Conservation (phyloP, 1,284 basidiomycete genomes). For the Rhodotorula sp. region DNA sequence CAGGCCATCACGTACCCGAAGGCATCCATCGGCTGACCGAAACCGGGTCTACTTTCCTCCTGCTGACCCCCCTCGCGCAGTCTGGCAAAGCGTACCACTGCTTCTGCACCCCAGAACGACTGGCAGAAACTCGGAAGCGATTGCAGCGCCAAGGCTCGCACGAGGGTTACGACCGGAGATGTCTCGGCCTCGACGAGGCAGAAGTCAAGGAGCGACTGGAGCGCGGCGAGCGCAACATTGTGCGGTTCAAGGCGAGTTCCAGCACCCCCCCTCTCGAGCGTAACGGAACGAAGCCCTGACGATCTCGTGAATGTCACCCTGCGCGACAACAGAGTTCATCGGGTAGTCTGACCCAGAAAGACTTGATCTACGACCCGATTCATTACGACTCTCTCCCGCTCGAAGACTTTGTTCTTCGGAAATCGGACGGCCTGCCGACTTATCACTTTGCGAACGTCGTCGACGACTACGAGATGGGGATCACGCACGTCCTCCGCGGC, state of each 20-base stretch:
- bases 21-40: too few relatives aligned
- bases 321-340: slow-evolving; percentile 20
- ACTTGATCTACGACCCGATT: slow-evolving; percentile 73
- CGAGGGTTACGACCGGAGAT: slow-evolving; percentile 77
- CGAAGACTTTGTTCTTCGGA: slow-evolving; percentile 89
- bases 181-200: slow-evolving; percentile 77
- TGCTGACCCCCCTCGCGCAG: slow-evolving; percentile 4
- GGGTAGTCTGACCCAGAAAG: slow-evolving; percentile 48
- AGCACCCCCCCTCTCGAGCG: too few relatives aligned
- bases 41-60: too few relatives aligned
- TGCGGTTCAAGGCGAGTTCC: slow-evolving; percentile 76
- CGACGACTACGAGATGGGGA: slow-evolving; percentile 93
- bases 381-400: slow-evolving; percentile 57
- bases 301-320: not conserved
- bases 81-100: slow-evolving; percentile 86
- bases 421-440: slow-evolving; percentile 89
- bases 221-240: slow-evolving; percentile 71
- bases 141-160: slow-evolving; percentile 69
- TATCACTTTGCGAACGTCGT: slow-evolving; percentile 96
- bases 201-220: slow-evolving; percentile 71
- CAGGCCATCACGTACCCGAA: too few relatives aligned
- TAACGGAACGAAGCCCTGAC: too few relatives aligned
- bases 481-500: slow-evolving; percentile 91
- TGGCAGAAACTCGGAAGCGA: slow-evolving; percentile 65
- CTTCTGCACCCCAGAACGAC: slow-evolving; percentile 75